These are phyloP conservation scores for Curvularia sp. DNA, from an alignment of 2,329 filamentous ascomycete genomes.

Conservation along the genomic window DNA sequence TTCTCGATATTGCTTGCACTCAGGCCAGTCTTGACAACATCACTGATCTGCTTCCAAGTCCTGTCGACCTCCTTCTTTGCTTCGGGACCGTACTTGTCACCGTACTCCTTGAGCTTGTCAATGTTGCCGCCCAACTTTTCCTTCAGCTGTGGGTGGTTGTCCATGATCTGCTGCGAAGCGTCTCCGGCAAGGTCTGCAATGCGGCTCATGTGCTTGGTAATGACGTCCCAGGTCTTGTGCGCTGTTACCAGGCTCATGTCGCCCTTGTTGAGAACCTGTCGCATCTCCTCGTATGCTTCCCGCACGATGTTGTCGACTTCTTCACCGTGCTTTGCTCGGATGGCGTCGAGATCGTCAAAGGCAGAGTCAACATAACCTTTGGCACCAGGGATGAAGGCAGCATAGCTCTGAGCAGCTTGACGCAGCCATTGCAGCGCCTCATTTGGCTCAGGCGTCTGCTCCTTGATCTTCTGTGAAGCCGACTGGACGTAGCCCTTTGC, in stretches of 20 bases:
- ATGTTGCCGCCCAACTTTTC: slow-evolving; percentile 73
- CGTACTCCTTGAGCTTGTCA: slow-evolving; percentile 72
- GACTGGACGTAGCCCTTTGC: slow-evolving; percentile 67
- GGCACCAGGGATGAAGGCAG: slow-evolving; percentile 74
- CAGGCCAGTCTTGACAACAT: slow-evolving; percentile 68
- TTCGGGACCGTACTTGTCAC: slow-evolving; percentile 74
- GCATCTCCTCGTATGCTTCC: slow-evolving; percentile 72
- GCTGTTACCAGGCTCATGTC: slow-evolving; percentile 67
- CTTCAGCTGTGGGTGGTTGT: slow-evolving; percentile 77
- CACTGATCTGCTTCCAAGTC: slow-evolving; percentile 71
- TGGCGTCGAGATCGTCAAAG: slow-evolving; percentile 73
- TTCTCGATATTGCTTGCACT: slow-evolving; percentile 62
- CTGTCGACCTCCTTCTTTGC: slow-evolving; percentile 78
- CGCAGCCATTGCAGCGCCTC: slow-evolving; percentile 71
- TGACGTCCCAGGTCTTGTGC: slow-evolving; percentile 65
- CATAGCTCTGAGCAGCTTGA: slow-evolving; percentile 71
- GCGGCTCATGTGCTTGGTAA: slow-evolving; percentile 67
- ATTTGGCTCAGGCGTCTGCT: slow-evolving; percentile 69
- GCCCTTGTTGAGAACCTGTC: slow-evolving; percentile 66
- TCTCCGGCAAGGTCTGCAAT: slow-evolving; percentile 69
- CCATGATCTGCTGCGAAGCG: slow-evolving; percentile 67
- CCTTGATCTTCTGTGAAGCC: slow-evolving; percentile 66
- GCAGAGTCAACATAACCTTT: slow-evolving; percentile 70
- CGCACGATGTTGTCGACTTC: slow-evolving; percentile 73
- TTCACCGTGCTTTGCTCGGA: slow-evolving; percentile 70